Base-by-base conservation (phyloP, 345 rosid genomes). In the Sisymbrium irio region DNA sequence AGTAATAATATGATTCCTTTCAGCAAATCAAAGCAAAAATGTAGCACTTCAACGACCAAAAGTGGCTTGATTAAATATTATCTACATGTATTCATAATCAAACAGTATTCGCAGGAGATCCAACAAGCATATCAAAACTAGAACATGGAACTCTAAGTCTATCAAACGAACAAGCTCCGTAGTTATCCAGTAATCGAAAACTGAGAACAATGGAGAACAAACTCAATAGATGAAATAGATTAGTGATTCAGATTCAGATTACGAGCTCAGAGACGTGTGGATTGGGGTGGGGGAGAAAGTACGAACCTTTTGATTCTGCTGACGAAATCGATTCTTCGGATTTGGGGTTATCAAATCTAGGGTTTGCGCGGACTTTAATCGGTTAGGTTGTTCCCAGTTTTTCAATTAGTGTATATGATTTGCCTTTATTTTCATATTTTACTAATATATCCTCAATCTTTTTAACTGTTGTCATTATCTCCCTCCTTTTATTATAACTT, bases 341-440 rank as follows among this genome's bases (percentile, higher is more conserved):
- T 51, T 51, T 58, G 67, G 42, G 67, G 67, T 57, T 74, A 42
- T 20, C 6, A 41, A 46, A 13, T 46, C 40, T 74, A 75, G 74
- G 74, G 79, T 53, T 75, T 53, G 54, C 37, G 51, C 67, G 54
- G 78, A 74, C 35, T 42, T 64, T 61, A 32, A 62, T 72, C 35
- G 22, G 20, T 42, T 45, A 15, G 50, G 18, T 47, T 22, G 12
- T 3, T 47, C 12, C 13, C 12, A 10, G 20, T 46, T 9, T 50
- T 64, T 18, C 54, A 57, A 8, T 44, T 44, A 20, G 14, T 49
- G 3, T 19, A 1, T 6, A 7, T 6, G 54, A 49, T 19, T 49
- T 28, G 44, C 7, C n/a, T 25, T 7, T 67, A 9, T 28, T 42
- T 55, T 56, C 5, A 11, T 7, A 27, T n/a, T 41, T 53, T 69